Evolutionary conservation across 805 yeast genomes (phyloP).

Genomic region (Barnettozyma californica): DNA sequence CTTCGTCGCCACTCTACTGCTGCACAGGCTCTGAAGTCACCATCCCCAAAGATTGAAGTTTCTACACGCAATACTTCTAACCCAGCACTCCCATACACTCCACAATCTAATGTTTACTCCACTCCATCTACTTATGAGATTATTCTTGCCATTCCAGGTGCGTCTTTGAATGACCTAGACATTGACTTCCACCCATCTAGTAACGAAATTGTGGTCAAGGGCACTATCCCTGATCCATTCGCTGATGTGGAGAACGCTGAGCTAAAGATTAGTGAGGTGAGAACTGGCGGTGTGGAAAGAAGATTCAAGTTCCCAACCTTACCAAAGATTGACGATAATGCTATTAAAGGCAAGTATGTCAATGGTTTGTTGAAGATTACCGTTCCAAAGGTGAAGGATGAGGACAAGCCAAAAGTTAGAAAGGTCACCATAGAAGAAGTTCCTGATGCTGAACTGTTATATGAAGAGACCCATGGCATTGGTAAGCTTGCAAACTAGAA

Average conservation of each 20-base stretch:
- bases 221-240: conserved; percentile 30
- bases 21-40: conserved; percentile 19
- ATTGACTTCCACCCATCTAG: conserved; percentile 57
- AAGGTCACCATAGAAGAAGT: conserved; percentile 42
- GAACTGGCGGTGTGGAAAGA: conserved; percentile 54
- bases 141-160: conserved; percentile 55
- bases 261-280: conserved; percentile 44
- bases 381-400: conserved; percentile 41
- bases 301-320: conserved; percentile 48
- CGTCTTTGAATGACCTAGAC: conserved; percentile 44
- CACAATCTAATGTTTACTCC: conserved; percentile 55
- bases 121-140: conserved; percentile 39
- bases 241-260: conserved; percentile 27
- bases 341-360: conserved; percentile 45
- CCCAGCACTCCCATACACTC: conserved; percentile 45
- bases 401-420: conserved; percentile 34
- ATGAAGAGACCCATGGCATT: conserved; percentile 30
- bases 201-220: conserved; percentile 48
- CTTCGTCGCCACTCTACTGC: conserved; percentile 22
- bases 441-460: conserved; percentile 42
- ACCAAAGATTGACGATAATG: conserved; percentile 48
- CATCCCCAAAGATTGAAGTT: conserved; percentile 25
- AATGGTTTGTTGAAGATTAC: conserved; percentile 51
- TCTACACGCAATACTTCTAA: conserved; percentile 23
- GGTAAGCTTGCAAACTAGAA: conserved; percentile 1